phyloP scores from a whole-genome alignment of 2,329 filamentous ascomycete species.

The Ascochyta koolunga region DNA sequence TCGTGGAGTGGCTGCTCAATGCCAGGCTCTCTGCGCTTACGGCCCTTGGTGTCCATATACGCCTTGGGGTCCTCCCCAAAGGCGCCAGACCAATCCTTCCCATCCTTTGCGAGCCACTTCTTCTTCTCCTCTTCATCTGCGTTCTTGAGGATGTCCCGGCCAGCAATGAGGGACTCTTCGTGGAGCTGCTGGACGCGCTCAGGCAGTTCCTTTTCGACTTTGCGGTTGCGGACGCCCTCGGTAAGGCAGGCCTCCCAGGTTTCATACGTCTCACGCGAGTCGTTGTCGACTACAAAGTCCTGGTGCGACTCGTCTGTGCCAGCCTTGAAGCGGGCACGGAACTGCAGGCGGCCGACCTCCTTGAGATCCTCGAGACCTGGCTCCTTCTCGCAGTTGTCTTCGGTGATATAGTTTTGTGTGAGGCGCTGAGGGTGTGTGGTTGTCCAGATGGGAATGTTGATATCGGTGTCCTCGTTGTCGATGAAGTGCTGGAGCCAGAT shows the following conservation, averaged over 20 bases:
- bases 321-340: constrained; percentile 82
- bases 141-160: constrained; percentile 78
- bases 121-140: constrained; percentile 74
- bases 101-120: constrained; percentile 79
- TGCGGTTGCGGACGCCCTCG: constrained; percentile 78
- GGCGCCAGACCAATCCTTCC: constrained; percentile 84
- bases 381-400: constrained; percentile 71
- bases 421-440: constrained; percentile 77
- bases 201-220: constrained; percentile 76
- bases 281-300: constrained; percentile 82
- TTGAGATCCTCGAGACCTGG: constrained; percentile 77
- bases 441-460: constrained; percentile 90
- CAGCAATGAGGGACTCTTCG: constrained; percentile 78
- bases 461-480: constrained; percentile 76
- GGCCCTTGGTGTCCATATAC: constrained; percentile 60
- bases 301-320: constrained; percentile 88
- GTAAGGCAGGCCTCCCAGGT: constrained; percentile 91
- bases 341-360: constrained; percentile 80
- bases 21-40: constrained; percentile 63
- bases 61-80: constrained; percentile 78
- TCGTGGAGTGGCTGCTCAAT: constrained; percentile 59
- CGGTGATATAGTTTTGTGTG: constrained; percentile 90
- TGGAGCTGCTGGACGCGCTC: constrained; percentile 76
- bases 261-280: constrained; percentile 90
- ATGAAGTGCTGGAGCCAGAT: constrained; percentile 86